Conservation (phyloP, 495 filamentous ascomycete species). For the Penicillium odoratum region DNA sequence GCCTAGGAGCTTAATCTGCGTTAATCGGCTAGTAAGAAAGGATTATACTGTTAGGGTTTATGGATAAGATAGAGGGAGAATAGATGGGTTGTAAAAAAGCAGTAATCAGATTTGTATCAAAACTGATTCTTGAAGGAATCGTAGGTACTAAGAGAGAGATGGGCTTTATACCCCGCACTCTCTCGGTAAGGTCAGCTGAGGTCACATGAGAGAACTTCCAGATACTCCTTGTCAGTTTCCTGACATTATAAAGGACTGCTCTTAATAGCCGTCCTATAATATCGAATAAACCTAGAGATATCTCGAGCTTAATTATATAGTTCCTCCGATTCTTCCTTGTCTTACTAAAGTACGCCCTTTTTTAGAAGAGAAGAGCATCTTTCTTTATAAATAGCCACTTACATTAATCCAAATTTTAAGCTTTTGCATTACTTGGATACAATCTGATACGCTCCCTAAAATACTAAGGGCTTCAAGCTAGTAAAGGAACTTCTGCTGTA, state of each 20-base stretch:
- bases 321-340: not conserved
- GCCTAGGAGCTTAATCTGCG: no score
- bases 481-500: conserved; percentile 23
- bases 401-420: conserved; percentile 10
- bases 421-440: conserved; percentile 17
- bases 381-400: not conserved
- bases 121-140: no score
- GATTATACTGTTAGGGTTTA: no score
- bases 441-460: conserved; percentile 23
- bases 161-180: no score
- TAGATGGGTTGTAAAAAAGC: no score
- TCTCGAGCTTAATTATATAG: conserved; percentile 28
- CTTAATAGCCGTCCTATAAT: conserved; percentile 25
- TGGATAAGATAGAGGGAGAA: no score
- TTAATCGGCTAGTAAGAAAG: no score
- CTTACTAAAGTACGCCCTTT: conserved; percentile 2
- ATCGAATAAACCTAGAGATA: conserved; percentile 27
- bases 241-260: conserved; percentile 29
- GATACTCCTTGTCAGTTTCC: no score
- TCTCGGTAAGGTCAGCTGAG: no score
- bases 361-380: conserved; percentile 2
- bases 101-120: no score
- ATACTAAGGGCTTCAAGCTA: conserved; percentile 39
- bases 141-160: no score
- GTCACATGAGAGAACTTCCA: no score